Base-by-base conservation (phyloP, 2,329 filamentous ascomycete genomes). In the Trichoderma atrobrunneum region DNA sequence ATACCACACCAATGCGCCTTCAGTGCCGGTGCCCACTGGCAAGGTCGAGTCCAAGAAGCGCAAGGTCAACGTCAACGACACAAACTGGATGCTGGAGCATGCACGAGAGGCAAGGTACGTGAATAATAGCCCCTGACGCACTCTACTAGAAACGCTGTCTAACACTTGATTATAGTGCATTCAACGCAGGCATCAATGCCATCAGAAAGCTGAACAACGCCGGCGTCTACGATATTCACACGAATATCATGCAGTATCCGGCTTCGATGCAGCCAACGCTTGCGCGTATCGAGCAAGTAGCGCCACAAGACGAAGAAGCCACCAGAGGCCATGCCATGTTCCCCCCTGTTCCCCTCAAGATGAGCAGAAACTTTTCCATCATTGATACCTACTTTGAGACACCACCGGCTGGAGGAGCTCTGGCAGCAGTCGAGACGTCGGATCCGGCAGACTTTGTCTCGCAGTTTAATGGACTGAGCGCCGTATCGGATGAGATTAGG, bases 11-110 rank as follows among this genome's bases (percentile, higher is more conserved):
- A 91, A 90, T 71, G 89, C 87, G 1, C 93, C 94, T 1, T 90
- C 91, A 26, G 90, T 93, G n/a, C 93, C 94, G 3, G 85, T 91
- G 72, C 90, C 90, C 36, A 90, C 86, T 73, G 92, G 92, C 72
- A 97, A 97, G 81, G 86, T 90, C 8, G 93, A 95, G 76, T 88
- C 88, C 74, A 97, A 97, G 85, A 94, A 93, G 85, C 89, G 92
- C 76, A 92, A 92, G 77, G 92, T 97, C 51, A 92, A 94, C 73
- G 92, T 98, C 72, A 98, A 95, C 68, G 93, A 97, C 77, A 90
- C 92, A 72, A 99, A 98, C 80, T 99, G 96, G 96, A 96, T 97
- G 88, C 86, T 96, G 72, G 94, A 98, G 83, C 96, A 99, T 82
- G 94, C 95, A 32, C 90, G 93, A 65, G 94, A 95, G 80, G 94